Evolutionary conservation across 2,329 filamentous ascomycete species (phyloP), one percentile per base, ranked within the genome.

Genomic region (Drechslera avenae): DNA sequence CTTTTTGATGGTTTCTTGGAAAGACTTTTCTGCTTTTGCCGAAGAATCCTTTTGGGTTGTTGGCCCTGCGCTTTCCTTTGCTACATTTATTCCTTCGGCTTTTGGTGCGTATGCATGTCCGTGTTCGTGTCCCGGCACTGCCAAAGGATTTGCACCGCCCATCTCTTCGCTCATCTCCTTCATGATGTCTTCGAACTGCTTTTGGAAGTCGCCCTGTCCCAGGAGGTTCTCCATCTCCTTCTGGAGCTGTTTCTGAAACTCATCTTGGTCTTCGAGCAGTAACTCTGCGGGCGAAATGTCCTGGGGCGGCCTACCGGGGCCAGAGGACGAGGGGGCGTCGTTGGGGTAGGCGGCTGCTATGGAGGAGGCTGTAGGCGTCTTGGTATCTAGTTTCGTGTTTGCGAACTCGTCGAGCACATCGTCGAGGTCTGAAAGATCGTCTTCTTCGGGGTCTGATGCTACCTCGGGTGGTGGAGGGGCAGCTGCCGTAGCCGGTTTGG

Each of bases 401-500:
- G 87, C 86, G 76, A 99, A 99, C 59, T 97, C 89, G 69, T 97
- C 91, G 19, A 99, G 86, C 74, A 97, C 88, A 64, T 97, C 93
- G 75, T 99, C 94, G 36, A 99, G 79, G 67, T 97, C 94, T 67
- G 97, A 90, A 16, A 94, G 78, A 62, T 94, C 90, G 73, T 94
- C 94, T 74, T 96, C 92, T 60, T 97, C 93, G 5, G 92, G 93
- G 66, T 97, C 93, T 16, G 91, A 87, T 13, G 88, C 86, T 60
- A 72, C 67, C 35, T 75, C 73, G 33, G 46, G 26, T 39, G 49
- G 49, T 35, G 60, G 59, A 55, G 62, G 54, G 52, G 59, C 54
- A 43, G 56, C 32, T 36, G 56, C 43, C 9, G 47, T 46, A 46
- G 50, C 36, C 32, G 44, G 51, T 45, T 55, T 26, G 33, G 41